These are phyloP conservation scores for Gamsiella multidivaricata DNA, from an alignment of 192 early-diverging fungal species.

Conservation along the genomic window DNA sequence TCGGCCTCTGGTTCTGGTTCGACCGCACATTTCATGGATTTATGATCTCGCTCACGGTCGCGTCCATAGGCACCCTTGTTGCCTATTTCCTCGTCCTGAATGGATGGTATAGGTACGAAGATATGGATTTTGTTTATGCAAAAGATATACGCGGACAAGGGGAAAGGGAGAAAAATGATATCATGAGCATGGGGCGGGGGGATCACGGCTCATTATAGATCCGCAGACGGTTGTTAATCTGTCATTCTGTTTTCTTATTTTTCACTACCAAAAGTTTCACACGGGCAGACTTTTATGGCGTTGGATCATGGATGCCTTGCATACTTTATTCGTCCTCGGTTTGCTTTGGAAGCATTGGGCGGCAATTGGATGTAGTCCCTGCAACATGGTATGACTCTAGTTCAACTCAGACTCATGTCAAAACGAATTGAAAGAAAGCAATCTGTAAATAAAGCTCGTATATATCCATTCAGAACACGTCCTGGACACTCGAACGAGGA, in stretches of 20 bases:
- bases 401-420: conserved; percentile 1
- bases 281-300: conserved; percentile 72
- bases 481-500: too few relatives aligned
- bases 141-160: too few relatives aligned
- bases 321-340: conserved; percentile 64
- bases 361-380: conserved; percentile 64
- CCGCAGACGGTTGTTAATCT: not conserved
- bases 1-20: conserved; percentile 79
- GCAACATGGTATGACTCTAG: conserved; percentile 43
- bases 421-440: conserved; percentile 15
- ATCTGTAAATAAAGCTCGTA: too few relatives aligned
- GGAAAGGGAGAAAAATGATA: too few relatives aligned
- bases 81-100: conserved; percentile 67
- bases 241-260: not conserved
- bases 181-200: too few relatives aligned
- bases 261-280: conserved; percentile 62
- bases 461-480: too few relatives aligned
- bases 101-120: conserved; percentile 73
- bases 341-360: conserved; percentile 77
- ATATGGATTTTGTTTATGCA: too few relatives aligned
- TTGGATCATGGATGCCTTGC: conserved; percentile 74
- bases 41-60: conserved; percentile 62
- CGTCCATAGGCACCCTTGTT: conserved; percentile 66
- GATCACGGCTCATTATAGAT: not conserved
- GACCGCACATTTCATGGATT: conserved; percentile 78